These are phyloP conservation scores for Fusarium lyarnte DNA, from an alignment of 2,329 filamentous ascomycete genomes.

Conservation along the genomic window DNA sequence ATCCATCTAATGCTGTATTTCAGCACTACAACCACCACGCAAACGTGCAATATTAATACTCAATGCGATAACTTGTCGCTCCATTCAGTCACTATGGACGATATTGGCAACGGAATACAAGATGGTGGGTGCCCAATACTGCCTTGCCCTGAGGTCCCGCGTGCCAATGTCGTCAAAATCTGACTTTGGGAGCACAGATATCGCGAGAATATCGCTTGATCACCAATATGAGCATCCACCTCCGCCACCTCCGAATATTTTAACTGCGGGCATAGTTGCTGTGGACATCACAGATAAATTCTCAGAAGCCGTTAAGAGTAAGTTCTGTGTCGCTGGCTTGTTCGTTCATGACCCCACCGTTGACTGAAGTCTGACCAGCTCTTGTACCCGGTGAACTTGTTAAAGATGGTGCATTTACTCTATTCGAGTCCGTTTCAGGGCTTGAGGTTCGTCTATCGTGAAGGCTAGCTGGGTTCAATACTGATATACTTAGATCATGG, in stretches of 20 bases:
- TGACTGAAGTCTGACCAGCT: slow-evolving; percentile 59
- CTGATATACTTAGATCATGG: slow-evolving; percentile 81
- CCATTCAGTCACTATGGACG: slow-evolving; percentile 45
- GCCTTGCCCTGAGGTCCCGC: slow-evolving; percentile 2
- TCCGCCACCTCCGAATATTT: slow-evolving; percentile 52
- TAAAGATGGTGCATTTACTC: slow-evolving; percentile 92
- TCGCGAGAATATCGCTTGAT: slow-evolving; percentile 54
- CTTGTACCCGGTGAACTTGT: slow-evolving; percentile 83
- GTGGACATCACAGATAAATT: slow-evolving; percentile 69
- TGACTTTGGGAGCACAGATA: slow-evolving; percentile 48
- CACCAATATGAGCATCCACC: slow-evolving; percentile 45
- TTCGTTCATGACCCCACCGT: slow-evolving; percentile 17
- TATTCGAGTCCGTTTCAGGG: slow-evolving; percentile 93
- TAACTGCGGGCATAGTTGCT: slow-evolving; percentile 61
- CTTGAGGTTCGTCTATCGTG: slow-evolving; percentile 66
- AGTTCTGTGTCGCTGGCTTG: slow-evolving; percentile 32
- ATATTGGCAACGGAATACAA: slow-evolving; percentile 48
- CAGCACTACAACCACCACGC: background rate
- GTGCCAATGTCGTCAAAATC: slow-evolving; percentile 33
- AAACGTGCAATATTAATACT: slow-evolving; percentile 1
- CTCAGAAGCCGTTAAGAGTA: slow-evolving; percentile 62
- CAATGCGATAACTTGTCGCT: slow-evolving; percentile 26
- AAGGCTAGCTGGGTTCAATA: background rate
- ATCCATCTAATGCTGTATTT: slow-evolving; percentile 20
- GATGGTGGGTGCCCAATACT: slow-evolving; percentile 47